Percentiles rank a stretch among this genome's conserved stretches.
Evolutionary conservation across 23 red algal species (phyloP).

Genomic region (Gracilaria gracilis): DNA sequence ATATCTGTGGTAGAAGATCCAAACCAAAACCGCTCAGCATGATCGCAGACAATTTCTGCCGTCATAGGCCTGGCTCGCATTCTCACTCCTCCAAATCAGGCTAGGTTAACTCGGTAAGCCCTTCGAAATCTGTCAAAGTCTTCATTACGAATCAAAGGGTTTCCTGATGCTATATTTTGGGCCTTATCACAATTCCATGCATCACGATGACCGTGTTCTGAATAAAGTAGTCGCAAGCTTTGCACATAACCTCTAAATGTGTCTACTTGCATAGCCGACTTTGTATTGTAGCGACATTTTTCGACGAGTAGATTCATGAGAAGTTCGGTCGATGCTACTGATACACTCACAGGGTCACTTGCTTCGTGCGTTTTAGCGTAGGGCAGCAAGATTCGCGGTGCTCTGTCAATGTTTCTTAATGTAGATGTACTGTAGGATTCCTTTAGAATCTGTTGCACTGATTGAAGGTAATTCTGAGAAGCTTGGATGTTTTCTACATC

Average conservation of each 20-base stretch:
- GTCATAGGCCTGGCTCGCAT: conserved; percentile 13
- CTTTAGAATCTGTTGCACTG: too few species aligned
- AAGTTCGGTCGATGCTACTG: not conserved
- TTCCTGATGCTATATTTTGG: not conserved
- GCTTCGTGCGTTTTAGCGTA: not conserved
- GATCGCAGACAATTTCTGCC: conserved; percentile 28
- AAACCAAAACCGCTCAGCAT: conserved; percentile 28
- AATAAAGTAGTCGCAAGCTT: not conserved
- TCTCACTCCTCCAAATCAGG: not conserved
- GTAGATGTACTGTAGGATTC: too few species aligned
- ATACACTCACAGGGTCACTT: not conserved
- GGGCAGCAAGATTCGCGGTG: too few species aligned
- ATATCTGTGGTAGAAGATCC: not conserved
- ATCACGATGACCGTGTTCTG: not conserved
- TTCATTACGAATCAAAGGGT: conserved; percentile 2
- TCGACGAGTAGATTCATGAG: not conserved
- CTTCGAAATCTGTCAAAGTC: conserved; percentile 5
- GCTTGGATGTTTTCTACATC: too few species aligned
- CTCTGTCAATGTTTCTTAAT: too few species aligned
- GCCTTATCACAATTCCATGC: not conserved
- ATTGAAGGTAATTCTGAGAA: too few species aligned
- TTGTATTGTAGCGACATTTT: not conserved
- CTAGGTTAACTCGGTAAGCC: conserved; percentile 8
- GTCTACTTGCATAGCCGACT: not conserved
- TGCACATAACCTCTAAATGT: not conserved